These are phyloP conservation scores for Monilinia aucupariae DNA, from an alignment of 2,329 filamentous ascomycete genomes.

Conservation along the genomic window DNA sequence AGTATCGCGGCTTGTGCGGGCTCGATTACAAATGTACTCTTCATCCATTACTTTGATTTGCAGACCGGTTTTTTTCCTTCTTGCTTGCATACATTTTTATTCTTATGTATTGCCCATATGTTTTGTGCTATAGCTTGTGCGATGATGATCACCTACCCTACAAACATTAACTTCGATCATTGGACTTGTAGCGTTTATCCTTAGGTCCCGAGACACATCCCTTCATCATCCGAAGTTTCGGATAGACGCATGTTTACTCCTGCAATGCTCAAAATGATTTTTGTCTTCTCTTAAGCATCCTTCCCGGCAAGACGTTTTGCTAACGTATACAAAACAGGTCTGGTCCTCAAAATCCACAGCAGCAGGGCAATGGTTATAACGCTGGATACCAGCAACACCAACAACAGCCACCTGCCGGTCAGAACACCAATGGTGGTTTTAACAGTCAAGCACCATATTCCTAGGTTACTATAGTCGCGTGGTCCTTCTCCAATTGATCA, in stretches of 20 bases:
- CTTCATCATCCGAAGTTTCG: constrained; percentile 7
- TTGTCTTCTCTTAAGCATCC: neutral
- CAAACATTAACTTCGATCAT: neutral
- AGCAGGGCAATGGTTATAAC: neutral
- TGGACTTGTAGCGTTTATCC: constrained; percentile 11
- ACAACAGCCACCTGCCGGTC: constrained; percentile 1
- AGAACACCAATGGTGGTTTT: neutral
- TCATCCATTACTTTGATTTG: constrained; percentile 13
- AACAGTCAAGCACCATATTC: neutral
- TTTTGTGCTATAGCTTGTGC: constrained; percentile 14
- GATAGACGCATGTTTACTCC: neutral
- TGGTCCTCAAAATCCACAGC: neutral
- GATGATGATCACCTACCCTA: constrained; percentile 8
- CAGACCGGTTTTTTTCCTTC: constrained; percentile 9
- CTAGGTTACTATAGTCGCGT: neutral
- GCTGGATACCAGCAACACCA: constrained; percentile 6
- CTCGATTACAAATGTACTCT: constrained; percentile 23
- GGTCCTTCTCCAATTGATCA: neutral
- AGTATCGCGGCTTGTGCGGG: constrained; percentile 27
- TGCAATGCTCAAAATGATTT: neutral
- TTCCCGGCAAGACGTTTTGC: neutral
- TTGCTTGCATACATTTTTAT: constrained; percentile 7
- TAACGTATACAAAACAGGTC: constrained; percentile 1
- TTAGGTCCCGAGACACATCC: neutral
- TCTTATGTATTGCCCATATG: constrained; percentile 10